Evolutionary conservation across 768 basidiomycete genomes (phyloP).

Genomic region (Leccinellum rugosiceps): DNA sequence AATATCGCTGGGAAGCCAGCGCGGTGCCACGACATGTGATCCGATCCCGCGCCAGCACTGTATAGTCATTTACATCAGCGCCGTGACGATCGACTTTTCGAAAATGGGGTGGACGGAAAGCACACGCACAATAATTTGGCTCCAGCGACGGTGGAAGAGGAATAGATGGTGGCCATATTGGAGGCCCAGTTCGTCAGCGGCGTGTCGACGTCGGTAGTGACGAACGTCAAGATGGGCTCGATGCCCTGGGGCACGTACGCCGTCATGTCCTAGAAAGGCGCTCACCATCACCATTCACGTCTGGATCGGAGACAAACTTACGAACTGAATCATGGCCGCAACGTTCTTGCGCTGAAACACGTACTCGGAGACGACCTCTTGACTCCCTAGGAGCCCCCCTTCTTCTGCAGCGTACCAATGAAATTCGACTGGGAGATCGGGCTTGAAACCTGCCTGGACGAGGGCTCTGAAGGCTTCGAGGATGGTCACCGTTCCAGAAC

Average conservation of each 20-base stretch:
- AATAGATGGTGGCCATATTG: conserved; percentile 33
- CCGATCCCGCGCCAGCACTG: conserved; percentile 11
- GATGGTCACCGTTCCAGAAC: conserved; percentile 70
- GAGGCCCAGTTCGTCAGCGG: conserved; percentile 42
- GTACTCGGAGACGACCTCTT: conserved; percentile 52
- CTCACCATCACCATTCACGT: background rate
- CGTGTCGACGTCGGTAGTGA: conserved; percentile 39
- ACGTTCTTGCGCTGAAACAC: conserved; percentile 42
- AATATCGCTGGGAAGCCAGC: conserved; percentile 39
- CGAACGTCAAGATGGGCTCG: conserved; percentile 19
- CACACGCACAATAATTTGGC: conserved; percentile 33
- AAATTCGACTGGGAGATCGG: conserved; percentile 67
- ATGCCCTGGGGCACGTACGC: conserved; percentile 26
- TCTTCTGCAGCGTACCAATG: conserved; percentile 85
- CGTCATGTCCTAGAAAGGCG: conserved; percentile 31
- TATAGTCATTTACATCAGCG: background rate
- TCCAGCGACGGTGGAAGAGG: conserved; percentile 11
- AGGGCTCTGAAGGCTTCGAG: conserved; percentile 73
- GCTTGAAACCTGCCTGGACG: conserved; percentile 65
- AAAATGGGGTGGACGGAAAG: background rate
- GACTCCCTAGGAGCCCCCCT: conserved; percentile 27
- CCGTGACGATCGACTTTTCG: background rate
- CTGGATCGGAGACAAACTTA: conserved; percentile 26
- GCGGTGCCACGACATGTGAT: conserved; percentile 47
- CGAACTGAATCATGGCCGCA: conserved; percentile 49